Evolutionary conservation across 2,329 filamentous ascomycete genomes (phyloP), one percentile per base, ranked within the genome.

Genomic region (Fusarium falciforme): DNA sequence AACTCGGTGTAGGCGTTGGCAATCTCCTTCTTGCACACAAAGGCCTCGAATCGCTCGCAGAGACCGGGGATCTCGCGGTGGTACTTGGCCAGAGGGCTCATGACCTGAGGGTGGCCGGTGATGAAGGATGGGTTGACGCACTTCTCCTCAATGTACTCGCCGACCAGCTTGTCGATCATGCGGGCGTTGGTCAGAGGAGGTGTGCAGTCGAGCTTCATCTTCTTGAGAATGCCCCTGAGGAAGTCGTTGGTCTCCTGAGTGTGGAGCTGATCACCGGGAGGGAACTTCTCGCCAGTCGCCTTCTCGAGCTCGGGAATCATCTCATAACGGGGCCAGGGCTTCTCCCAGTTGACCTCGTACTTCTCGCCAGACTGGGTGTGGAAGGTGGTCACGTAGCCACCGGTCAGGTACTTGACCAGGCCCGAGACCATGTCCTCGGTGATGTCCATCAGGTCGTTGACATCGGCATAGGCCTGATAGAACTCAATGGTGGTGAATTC

Each of bases 401-500:
- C 96, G 17, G 94, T 96, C 64, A 98, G 85, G 74, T 94, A 89
- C 89, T 97, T 95, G 81, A 98, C 96, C 7, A 98, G 89, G 44
- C 92, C 90, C 35, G 94, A 95, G 55, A 99, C 93, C 33, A 99
- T 92, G 81, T 98, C 95, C 84, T 99, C 96, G 2, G 96, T 98
- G 80, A 94, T 89, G 69, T 93, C 87, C 79, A 84, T 83, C 68
- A 98, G 87, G 81, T 98, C 96, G 83, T 97, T 93, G 77, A 98
- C 91, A 83, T 98, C 95, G 65, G 93, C 93, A 76, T 95, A 98
- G 5, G 96, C 96, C 90, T 93, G 92, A 85, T 99, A 99, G 86
- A 98, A 98, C 84, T 99, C 96, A 83, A 94, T 94, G 29, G 94
- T 97, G 49, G 96, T 99, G 87, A 99, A 99, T 83, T 99, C 96